Conservation (phyloP, 192 early-diverging fungal species). For the Chytriomyces sp. region DNA sequence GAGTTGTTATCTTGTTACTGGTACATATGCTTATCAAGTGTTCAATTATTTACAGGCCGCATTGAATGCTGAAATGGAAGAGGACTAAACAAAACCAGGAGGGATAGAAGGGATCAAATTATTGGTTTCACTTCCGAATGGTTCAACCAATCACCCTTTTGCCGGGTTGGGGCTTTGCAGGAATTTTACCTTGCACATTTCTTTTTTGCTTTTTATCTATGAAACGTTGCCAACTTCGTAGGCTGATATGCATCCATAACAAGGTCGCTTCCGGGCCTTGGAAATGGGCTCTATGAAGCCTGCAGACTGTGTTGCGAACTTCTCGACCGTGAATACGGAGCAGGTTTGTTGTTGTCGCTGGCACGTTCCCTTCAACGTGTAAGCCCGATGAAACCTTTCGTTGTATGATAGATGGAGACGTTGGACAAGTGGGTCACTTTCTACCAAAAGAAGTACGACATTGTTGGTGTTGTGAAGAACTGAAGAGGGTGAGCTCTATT, state of each 20-base stretch:
- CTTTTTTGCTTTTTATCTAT: too few species aligned
- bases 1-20: constrained; percentile 42
- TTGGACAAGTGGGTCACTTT: constrained; percentile 72
- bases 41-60: constrained; percentile 38
- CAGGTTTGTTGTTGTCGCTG: constrained; percentile 46
- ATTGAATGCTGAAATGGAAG: constrained; percentile 53
- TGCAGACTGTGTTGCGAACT: constrained; percentile 74
- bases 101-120: too few species aligned
- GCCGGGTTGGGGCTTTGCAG: too few species aligned
- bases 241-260: too few species aligned
- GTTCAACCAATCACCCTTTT: too few species aligned
- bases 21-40: not conserved
- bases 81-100: too few species aligned
- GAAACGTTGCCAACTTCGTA: too few species aligned
- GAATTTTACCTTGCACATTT: too few species aligned
- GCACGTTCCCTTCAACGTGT: not conserved
- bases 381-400: not conserved
- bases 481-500: too few species aligned
- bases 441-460: constrained; percentile 71
- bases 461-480: constrained; percentile 60
- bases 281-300: constrained; percentile 27
- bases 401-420: constrained; percentile 54
- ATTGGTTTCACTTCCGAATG: too few species aligned
- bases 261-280: too few species aligned
- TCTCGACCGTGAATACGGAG: constrained; percentile 62